phyloP scores from a whole-genome alignment of 2,329 filamentous ascomycete species.

The Nakataea oryzae region DNA sequence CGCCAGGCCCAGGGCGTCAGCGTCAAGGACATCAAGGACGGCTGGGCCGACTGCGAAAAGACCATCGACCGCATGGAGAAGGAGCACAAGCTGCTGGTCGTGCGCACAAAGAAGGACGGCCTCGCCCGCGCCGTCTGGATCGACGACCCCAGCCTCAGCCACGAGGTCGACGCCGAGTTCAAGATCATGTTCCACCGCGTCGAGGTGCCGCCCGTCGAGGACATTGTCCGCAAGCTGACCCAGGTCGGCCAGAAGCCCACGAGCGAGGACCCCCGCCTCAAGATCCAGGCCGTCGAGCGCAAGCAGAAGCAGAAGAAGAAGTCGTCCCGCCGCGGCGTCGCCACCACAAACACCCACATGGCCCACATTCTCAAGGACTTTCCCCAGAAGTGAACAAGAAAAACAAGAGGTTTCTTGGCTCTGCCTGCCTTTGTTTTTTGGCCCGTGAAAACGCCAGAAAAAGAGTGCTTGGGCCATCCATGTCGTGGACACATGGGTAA shows the following conservation, averaged over 20 bases:
- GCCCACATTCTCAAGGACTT: constrained; percentile 68
- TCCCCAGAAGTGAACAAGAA: background rate
- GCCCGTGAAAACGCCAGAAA: no score
- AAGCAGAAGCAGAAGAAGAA: constrained; percentile 67
- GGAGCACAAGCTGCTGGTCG: constrained; percentile 72
- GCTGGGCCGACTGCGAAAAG: constrained; percentile 78
- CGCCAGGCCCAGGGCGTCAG: constrained; percentile 69
- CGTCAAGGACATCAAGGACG: constrained; percentile 90
- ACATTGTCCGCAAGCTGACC: constrained; percentile 67
- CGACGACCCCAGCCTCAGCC: constrained; percentile 69
- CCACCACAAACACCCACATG: constrained; percentile 86
- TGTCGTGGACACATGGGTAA: no score
- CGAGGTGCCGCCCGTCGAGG: constrained; percentile 62
- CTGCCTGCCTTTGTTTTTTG: background rate
- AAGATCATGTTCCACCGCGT: constrained; percentile 73
- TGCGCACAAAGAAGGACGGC: constrained; percentile 86
- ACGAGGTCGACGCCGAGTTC: constrained; percentile 74
- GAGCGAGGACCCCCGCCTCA: constrained; percentile 62
- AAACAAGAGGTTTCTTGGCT: background rate
- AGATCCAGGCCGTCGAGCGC: constrained; percentile 43
- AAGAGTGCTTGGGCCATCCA: no score
- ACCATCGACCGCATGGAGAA: constrained; percentile 69
- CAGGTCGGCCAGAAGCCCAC: constrained; percentile 75
- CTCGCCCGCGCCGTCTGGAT: constrained; percentile 79
- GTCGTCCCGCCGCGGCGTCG: constrained; percentile 55